A percentile compares a stretch with the other conserved stretches of the same genome.
These are phyloP conservation scores for Pseudogymnoascus sp. DNA, from an alignment of 2,329 filamentous ascomycete genomes.

Conservation along the genomic window DNA sequence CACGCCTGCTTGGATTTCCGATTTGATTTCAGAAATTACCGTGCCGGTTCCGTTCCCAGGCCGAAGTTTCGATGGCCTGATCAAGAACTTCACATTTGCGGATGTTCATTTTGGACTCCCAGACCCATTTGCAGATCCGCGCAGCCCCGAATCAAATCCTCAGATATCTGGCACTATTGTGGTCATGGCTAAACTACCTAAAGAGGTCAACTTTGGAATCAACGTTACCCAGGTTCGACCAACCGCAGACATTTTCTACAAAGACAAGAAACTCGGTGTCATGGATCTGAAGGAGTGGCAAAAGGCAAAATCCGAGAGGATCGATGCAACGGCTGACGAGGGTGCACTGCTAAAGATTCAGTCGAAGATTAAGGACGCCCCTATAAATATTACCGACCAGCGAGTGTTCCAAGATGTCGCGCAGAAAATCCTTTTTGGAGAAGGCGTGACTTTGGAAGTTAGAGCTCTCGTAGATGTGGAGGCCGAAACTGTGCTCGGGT, in stretches of 20 bases:
- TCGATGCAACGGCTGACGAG: slow-evolving; percentile 48
- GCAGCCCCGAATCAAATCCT: slow-evolving; percentile 63
- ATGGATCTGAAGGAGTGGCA: slow-evolving; percentile 79
- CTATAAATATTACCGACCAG: slow-evolving; percentile 72
- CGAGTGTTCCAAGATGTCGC: slow-evolving; percentile 73
- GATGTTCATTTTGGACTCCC: slow-evolving; percentile 83
- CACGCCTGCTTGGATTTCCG: slow-evolving; percentile 74
- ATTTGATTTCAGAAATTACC: slow-evolving; percentile 72
- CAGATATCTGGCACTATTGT: slow-evolving; percentile 76
- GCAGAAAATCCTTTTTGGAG: slow-evolving; percentile 64
- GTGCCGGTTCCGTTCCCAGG: slow-evolving; percentile 80
- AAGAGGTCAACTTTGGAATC: slow-evolving; percentile 79
- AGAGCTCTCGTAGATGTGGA: slow-evolving; percentile 75
- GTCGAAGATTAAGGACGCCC: slow-evolving; percentile 68
- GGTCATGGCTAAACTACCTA: slow-evolving; percentile 69
- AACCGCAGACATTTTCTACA: slow-evolving; percentile 72
- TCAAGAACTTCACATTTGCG: slow-evolving; percentile 79
- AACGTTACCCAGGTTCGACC: slow-evolving; percentile 71
- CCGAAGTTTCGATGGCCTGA: slow-evolving; percentile 68
- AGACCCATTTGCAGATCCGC: slow-evolving; percentile 68
- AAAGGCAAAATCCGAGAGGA: slow-evolving; percentile 66
- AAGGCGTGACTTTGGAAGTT: slow-evolving; percentile 63
- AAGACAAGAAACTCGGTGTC: slow-evolving; percentile 67
- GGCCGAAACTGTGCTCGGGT: slow-evolving; percentile 72
- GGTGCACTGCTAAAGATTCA: slow-evolving; percentile 62